Conservation (phyloP, 2,329 filamentous ascomycete species). For the Fusarium sulawesiense region DNA sequence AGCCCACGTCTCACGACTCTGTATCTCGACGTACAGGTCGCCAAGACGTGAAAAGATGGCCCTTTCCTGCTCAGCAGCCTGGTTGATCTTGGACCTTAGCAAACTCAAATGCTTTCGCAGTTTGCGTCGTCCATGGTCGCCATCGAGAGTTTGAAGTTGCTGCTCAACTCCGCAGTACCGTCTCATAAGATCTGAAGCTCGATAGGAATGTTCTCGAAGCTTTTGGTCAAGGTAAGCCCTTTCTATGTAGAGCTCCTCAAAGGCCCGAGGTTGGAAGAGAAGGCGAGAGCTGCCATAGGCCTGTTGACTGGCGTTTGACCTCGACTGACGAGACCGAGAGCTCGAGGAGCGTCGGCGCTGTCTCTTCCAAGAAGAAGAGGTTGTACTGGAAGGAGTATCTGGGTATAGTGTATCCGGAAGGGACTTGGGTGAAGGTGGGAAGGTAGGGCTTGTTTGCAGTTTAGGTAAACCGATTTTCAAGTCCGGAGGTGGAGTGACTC, state of each 20-base stretch:
- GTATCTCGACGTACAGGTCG: constrained; percentile 62
- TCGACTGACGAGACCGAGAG: constrained; percentile 6
- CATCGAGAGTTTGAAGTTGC: constrained; percentile 41
- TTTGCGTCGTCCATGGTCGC: constrained; percentile 46
- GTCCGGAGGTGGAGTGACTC: constrained; percentile 33
- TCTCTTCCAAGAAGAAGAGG: constrained; percentile 1
- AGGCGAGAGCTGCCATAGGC: constrained; percentile 20
- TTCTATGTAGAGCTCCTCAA: constrained; percentile 59
- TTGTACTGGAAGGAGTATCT: not conserved
- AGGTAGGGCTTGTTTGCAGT: constrained; percentile 6
- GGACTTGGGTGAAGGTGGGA: constrained; percentile 18
- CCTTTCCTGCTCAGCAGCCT: constrained; percentile 60
- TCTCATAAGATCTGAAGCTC: constrained; percentile 53
- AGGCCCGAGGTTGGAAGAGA: constrained; percentile 53
- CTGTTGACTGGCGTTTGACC: constrained; percentile 7
- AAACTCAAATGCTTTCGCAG: constrained; percentile 57
- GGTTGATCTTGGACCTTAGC: constrained; percentile 57
- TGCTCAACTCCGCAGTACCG: constrained; percentile 54
- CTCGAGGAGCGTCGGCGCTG: constrained; percentile 30
- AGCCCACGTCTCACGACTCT: constrained; percentile 56
- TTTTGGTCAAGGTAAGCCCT: constrained; percentile 57
- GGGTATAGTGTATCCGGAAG: constrained; percentile 17
- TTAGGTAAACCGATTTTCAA: constrained; percentile 18
- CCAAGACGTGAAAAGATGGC: constrained; percentile 58
- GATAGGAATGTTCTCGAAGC: constrained; percentile 56